Percentiles rank a stretch among this genome's conserved stretches.
Conservation (phyloP, 345 rosid genomes). For the Raphanus sativus region DNA sequence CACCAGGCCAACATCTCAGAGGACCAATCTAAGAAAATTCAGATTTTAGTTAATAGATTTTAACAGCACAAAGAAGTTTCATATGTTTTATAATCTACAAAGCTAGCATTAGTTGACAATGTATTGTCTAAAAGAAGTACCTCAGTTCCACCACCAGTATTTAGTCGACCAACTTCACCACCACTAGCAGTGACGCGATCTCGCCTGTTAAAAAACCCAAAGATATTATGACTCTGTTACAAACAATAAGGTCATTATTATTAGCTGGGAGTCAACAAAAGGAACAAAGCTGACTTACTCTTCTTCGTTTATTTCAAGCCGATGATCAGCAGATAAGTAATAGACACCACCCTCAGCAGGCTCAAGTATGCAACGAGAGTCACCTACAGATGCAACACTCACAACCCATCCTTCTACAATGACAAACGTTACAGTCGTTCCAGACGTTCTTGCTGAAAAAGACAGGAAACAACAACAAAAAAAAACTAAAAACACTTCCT, state of each 20-base stretch:
- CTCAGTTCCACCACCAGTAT: constrained; percentile 98
- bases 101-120: neutral
- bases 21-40: constrained; percentile 79
- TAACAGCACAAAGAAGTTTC: neutral
- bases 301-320: constrained; percentile 90
- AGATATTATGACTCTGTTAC: constrained; percentile 3
- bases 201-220: constrained; percentile 54
- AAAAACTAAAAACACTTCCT: constrained; percentile 25
- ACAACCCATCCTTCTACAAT: constrained; percentile 90
- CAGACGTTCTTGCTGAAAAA: constrained; percentile 77
- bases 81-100: neutral
- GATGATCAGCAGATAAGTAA: constrained; percentile 92
- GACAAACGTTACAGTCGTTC: constrained; percentile 92
- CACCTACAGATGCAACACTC: constrained; percentile 98
- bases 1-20: constrained; percentile 99
- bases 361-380: constrained; percentile 96
- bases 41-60: constrained; percentile 19
- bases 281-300: constrained; percentile 59
- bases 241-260: neutral
- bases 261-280: neutral
- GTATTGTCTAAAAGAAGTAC: constrained; percentile 43
- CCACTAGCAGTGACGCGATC: constrained; percentile 92
- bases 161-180: constrained; percentile 97
- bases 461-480: constrained; percentile 12
- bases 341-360: constrained; percentile 90